A percentile compares a stretch with the other conserved stretches of the same genome.
phyloP scores from a whole-genome alignment of 2,329 filamentous ascomycete species.

The Colletotrichum viniferum region DNA sequence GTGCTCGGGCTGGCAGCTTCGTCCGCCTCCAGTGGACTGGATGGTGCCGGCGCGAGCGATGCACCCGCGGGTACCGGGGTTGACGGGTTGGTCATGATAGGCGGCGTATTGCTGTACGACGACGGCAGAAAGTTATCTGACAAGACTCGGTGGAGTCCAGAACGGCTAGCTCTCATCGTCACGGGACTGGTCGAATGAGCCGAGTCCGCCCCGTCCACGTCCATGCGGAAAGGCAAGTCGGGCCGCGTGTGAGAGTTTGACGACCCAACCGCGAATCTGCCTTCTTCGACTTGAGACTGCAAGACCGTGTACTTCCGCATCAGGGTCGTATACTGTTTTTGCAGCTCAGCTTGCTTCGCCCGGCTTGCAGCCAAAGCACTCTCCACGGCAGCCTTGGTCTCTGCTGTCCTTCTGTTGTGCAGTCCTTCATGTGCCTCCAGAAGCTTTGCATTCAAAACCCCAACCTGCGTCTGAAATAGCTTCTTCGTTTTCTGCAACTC shows the following conservation, averaged over 20 bases:
- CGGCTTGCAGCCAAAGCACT: conserved; percentile 54
- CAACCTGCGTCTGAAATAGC: conserved; percentile 54
- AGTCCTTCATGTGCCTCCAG: conserved; percentile 38
- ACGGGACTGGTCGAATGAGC: conserved; percentile 39
- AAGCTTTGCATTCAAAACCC: conserved; percentile 50
- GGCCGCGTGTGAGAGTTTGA: conserved; percentile 16
- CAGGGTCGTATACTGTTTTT: conserved; percentile 55
- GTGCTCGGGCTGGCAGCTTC: conserved; percentile 32
- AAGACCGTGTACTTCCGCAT: conserved; percentile 56
- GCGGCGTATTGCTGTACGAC: conserved; percentile 47
- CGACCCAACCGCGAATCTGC: conserved; percentile 17
- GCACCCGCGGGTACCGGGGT: conserved; percentile 31
- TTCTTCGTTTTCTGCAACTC: conserved; percentile 48
- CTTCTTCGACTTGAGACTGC: conserved; percentile 40
- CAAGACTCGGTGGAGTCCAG: conserved; percentile 39
- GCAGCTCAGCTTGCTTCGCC: conserved; percentile 57
- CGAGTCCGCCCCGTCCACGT: conserved; percentile 21
- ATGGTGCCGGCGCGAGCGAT: conserved; percentile 42
- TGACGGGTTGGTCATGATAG: conserved; percentile 39
- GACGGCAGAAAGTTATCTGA: conserved; percentile 47
- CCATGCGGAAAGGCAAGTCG: conserved; percentile 22
- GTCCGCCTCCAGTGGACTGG: conserved; percentile 30
- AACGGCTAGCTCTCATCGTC: conserved; percentile 36
- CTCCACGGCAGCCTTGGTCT: conserved; percentile 45
- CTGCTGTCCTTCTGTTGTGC: conserved; percentile 26